Conservation (phyloP, 257 asterid genomes). For the Solanum sparsipilum region DNA sequence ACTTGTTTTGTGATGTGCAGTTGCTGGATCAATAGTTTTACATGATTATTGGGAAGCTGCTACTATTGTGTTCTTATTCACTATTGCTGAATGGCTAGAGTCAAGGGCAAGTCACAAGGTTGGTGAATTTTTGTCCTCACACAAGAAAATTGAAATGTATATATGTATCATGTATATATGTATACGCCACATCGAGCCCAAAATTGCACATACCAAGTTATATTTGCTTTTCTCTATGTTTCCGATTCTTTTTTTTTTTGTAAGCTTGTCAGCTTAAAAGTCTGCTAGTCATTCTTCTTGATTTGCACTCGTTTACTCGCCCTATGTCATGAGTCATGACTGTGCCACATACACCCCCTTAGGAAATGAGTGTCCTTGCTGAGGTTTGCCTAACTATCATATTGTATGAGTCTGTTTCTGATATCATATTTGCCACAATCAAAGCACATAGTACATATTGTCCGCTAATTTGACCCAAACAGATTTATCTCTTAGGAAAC, state of each 20-base stretch:
- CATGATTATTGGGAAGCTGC: constrained; percentile 89
- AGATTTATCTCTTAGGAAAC: neutral
- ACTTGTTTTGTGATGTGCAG: constrained; percentile 23
- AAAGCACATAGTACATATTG: neutral
- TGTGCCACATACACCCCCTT: neutral
- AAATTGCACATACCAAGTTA: neutral
- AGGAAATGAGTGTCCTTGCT: neutral
- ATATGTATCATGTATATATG: neutral
- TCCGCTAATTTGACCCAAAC: neutral
- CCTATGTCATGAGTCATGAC: neutral
- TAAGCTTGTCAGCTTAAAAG: neutral
- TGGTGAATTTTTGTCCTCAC: neutral
- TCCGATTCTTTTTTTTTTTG: neutral
- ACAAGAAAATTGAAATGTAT: neutral
- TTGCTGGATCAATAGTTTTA: constrained; percentile 65
- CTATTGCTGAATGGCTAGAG: constrained; percentile 83
- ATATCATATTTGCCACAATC: neutral
- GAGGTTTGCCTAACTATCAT: neutral
- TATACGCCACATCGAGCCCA: neutral
- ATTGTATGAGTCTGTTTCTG: neutral
- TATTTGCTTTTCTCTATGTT: neutral
- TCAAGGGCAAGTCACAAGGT: constrained; percentile 86
- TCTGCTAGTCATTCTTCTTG: neutral
- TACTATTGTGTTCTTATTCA: constrained; percentile 68
- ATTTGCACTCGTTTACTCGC: neutral